Conservation (phyloP, 2,329 filamentous ascomycete genomes). For the Clarireedia sp. region DNA sequence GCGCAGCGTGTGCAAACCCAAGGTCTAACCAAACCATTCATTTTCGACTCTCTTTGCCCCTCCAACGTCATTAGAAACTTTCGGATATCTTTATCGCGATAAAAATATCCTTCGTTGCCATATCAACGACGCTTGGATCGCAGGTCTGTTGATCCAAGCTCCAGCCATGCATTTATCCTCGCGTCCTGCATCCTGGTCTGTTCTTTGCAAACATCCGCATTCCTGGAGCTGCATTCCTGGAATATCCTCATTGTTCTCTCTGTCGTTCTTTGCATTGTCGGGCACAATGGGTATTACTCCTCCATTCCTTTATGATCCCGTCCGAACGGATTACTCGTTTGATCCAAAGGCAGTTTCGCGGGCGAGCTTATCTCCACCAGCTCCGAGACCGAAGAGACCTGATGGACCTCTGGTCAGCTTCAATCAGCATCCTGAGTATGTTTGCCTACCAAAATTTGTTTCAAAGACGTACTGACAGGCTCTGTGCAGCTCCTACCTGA, state of each 20-base stretch:
- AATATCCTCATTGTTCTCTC: conserved; percentile 1
- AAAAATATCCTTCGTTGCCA: conserved; percentile 24
- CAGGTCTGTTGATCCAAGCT: conserved; percentile 6
- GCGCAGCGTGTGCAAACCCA: conserved; percentile 26
- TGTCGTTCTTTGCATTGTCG: conserved; percentile 14
- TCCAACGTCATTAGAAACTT: conserved; percentile 13
- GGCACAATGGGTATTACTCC: conserved; percentile 45
- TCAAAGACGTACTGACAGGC: not conserved
- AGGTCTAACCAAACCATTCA: conserved; percentile 10
- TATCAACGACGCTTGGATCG: conserved; percentile 23
- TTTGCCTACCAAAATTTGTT: conserved; percentile 10
- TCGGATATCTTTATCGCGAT: conserved; percentile 17
- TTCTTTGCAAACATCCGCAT: conserved; percentile 12
- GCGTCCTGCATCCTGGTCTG: conserved; percentile 12
- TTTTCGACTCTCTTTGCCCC: conserved; percentile 19
- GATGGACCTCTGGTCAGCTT: conserved; percentile 73
- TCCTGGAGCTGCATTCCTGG: conserved; percentile 15
- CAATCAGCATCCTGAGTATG: conserved; percentile 81
- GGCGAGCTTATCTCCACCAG: conserved; percentile 58
- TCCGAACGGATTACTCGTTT: conserved; percentile 49
- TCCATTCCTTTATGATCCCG: conserved; percentile 65
- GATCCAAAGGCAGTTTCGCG: conserved; percentile 82
- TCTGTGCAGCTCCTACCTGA: conserved; percentile 43
- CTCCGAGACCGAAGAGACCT: conserved; percentile 51
- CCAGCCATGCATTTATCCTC: not conserved